These are phyloP conservation scores for Taphrina deformans DNA, from an alignment of 1,139 yeast genomes.

Conservation along the genomic window DNA sequence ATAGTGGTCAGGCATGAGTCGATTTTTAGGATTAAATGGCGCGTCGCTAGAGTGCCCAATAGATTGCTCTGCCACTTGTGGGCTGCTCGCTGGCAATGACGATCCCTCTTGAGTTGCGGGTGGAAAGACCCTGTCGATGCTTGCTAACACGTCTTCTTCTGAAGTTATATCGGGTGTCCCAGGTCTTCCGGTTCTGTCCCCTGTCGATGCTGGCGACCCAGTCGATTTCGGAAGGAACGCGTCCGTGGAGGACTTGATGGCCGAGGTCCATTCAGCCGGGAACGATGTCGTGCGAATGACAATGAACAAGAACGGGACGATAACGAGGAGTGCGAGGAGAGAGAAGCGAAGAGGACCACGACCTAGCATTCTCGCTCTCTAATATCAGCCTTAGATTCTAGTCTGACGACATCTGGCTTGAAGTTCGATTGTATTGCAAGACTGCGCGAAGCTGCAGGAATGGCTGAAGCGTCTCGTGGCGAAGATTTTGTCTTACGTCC, in stretches of 20 bases:
- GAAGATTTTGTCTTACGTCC: no score
- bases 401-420: no score
- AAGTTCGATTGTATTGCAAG: background rate
- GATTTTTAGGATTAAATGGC: background rate
- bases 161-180: background rate
- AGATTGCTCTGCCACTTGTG: no score
- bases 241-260: background rate
- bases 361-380: background rate
- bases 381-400: no score
- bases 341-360: background rate
- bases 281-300: background rate
- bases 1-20: background rate
- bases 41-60: no score
- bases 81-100: no score
- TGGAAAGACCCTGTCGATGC: no score
- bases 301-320: background rate
- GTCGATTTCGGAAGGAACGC: background rate
- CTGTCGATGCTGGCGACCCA: background rate
- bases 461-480: no score
- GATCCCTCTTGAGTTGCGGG: background rate
- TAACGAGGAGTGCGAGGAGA: background rate
- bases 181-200: background rate
- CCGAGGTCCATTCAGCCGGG: conserved; percentile 1
- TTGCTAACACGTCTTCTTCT: background rate
- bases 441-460: no score